Evolutionary conservation across 2,329 filamentous ascomycete species (phyloP).

Genomic region (Talaromyces amestolkiae): DNA sequence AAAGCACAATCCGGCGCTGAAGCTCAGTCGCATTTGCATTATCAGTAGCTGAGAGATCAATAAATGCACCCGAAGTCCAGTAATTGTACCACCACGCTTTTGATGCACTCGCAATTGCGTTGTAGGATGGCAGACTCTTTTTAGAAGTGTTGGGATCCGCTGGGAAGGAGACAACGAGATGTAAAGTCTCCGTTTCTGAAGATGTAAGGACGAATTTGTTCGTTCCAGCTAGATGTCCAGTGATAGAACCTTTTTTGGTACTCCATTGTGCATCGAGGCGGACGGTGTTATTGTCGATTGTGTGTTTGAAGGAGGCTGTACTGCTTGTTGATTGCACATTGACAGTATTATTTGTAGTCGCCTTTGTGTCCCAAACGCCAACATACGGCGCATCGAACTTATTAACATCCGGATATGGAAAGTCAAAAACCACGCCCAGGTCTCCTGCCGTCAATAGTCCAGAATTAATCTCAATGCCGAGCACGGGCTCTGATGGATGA

Average conservation of each 20-base stretch:
- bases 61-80: neutral
- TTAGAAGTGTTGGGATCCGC: neutral
- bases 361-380: neutral
- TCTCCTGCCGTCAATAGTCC: neutral
- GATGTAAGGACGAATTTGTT: neutral
- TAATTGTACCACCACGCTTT: neutral
- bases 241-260: neutral
- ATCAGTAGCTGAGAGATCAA: neutral
- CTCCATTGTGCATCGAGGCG: neutral
- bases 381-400: neutral
- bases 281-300: neutral
- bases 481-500: neutral
- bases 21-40: conserved; percentile 35
- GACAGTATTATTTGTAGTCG: neutral
- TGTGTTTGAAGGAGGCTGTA: neutral
- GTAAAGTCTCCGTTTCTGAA: neutral
- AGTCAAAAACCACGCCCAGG: neutral
- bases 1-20: conserved; percentile 54
- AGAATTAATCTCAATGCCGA: neutral
- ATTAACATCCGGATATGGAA: neutral
- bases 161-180: neutral
- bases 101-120: neutral
- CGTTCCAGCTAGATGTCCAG: neutral
- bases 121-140: neutral
- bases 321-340: neutral